Percentiles rank a stretch among this genome's conserved stretches.
These are phyloP conservation scores for Aspergillus japonicus DNA, from an alignment of 2,329 filamentous ascomycete species.

Conservation along the genomic window DNA sequence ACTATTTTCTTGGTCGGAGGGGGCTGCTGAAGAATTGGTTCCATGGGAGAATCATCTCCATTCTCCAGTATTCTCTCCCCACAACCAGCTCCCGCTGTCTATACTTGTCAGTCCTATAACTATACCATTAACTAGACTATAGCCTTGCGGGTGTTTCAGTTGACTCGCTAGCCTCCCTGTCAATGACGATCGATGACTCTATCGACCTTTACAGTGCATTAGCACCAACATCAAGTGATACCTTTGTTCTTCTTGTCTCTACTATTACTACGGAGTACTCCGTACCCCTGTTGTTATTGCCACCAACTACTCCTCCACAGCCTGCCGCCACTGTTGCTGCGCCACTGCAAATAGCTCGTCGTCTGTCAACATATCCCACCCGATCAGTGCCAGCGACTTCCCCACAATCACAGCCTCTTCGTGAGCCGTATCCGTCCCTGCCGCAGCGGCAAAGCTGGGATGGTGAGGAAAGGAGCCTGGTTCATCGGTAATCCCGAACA, in stretches of 20 bases:
- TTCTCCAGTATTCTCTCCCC: neutral
- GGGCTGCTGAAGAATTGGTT: neutral
- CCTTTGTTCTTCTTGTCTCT: no score
- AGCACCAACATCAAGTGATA: no score
- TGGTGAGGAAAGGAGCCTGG: constrained; percentile 38
- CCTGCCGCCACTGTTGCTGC: constrained; percentile 26
- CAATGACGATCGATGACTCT: neutral
- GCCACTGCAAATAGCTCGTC: constrained; percentile 24
- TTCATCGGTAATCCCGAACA: constrained; percentile 46
- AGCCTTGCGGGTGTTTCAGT: neutral
- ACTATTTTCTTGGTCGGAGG: neutral
- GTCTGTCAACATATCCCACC: constrained; percentile 34
- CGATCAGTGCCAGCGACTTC: constrained; percentile 47
- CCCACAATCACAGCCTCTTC: constrained; percentile 45
- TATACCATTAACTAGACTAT: neutral
- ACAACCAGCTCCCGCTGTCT: neutral
- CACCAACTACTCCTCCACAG: constrained; percentile 19
- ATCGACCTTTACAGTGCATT: no score
- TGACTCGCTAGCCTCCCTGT: neutral
- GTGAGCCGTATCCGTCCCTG: constrained; percentile 45
- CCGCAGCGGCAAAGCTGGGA: constrained; percentile 47
- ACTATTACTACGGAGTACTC: no score
- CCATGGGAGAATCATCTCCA: neutral
- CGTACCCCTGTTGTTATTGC: no score
- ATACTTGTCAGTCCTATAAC: neutral